Percentiles rank a stretch among this genome's conserved stretches.
These are phyloP conservation scores for Pseudocercospora pini-densiflorae DNA, from an alignment of 2,329 filamentous ascomycete genomes.

Conservation along the genomic window DNA sequence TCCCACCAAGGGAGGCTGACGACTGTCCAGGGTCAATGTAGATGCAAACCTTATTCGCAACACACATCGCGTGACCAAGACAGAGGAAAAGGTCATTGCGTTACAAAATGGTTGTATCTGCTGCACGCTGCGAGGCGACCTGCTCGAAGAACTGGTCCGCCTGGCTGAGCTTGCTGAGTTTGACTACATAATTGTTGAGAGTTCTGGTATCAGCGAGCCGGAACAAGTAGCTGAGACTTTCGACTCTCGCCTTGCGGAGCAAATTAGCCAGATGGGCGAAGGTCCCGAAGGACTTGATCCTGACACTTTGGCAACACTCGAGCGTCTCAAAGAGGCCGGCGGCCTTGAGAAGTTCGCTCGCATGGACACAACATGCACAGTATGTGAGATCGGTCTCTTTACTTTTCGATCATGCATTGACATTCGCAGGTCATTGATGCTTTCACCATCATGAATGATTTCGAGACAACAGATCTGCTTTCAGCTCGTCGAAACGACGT, in stretches of 20 bases:
- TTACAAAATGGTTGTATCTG: conserved; percentile 68
- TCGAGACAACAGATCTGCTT: conserved; percentile 70
- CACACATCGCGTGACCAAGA: conserved; percentile 38
- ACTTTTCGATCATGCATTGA: background rate
- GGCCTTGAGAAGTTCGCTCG: conserved; percentile 68
- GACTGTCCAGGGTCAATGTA: conserved; percentile 34
- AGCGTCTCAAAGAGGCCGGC: conserved; percentile 54
- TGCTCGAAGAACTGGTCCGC: conserved; percentile 70
- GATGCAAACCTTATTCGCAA: conserved; percentile 39
- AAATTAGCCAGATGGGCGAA: conserved; percentile 39
- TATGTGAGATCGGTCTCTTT: background rate
- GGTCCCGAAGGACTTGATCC: conserved; percentile 27
- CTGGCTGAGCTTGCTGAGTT: conserved; percentile 66
- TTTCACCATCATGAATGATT: conserved; percentile 73
- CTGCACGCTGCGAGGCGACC: conserved; percentile 72
- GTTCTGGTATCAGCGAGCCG: conserved; percentile 72
- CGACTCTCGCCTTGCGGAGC: conserved; percentile 56
- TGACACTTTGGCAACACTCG: conserved; percentile 32
- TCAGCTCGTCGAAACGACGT: conserved; percentile 66
- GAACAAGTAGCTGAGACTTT: conserved; percentile 78
- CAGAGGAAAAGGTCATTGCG: conserved; percentile 40
- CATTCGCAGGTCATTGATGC: conserved; percentile 63
- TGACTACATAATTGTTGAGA: conserved; percentile 75
- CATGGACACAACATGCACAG: conserved; percentile 72
- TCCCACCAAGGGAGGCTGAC: background rate